phyloP scores from a whole-genome alignment of 2,329 filamentous ascomycete species.

The Diaporthe ampelina region DNA sequence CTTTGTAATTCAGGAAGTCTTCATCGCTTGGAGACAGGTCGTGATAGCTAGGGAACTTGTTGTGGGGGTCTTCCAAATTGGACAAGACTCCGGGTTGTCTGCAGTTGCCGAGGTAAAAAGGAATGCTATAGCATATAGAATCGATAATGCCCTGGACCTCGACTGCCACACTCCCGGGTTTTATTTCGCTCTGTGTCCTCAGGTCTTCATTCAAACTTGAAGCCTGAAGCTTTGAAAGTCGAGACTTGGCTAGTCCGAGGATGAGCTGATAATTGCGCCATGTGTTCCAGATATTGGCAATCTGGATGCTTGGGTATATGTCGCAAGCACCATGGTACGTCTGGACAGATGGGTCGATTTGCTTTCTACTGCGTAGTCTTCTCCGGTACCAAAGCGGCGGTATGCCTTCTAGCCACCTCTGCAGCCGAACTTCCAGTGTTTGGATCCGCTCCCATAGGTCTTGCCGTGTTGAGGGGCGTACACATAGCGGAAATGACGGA shows the following conservation, averaged over 20 bases:
- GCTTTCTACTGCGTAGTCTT: neutral
- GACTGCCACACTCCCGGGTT: neutral
- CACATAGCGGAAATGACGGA: neutral
- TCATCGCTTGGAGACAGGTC: neutral
- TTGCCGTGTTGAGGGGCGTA: neutral
- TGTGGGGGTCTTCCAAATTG: neutral
- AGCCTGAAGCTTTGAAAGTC: neutral
- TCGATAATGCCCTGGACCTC: neutral
- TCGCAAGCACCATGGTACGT: neutral
- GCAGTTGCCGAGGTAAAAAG: slow-evolving; percentile 5
- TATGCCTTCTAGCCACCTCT: neutral
- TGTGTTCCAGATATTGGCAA: slow-evolving; percentile 12
- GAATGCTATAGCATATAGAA: slow-evolving; percentile 4
- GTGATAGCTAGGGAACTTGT: neutral
- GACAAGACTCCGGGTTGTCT: neutral
- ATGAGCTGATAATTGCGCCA: slow-evolving; percentile 3
- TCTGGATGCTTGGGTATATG: slow-evolving; percentile 10
- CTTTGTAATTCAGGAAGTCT: slow-evolving; percentile 8
- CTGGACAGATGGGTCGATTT: neutral
- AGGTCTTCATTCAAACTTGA: neutral
- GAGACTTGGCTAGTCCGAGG: neutral
- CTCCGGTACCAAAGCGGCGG: slow-evolving; percentile 2
- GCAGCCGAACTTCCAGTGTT: neutral
- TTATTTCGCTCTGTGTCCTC: too few species aligned
- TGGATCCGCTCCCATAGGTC: neutral